A percentile compares a stretch with the other conserved stretches of the same genome.
Evolutionary conservation across 306 rosid species (phyloP).

Genomic region (Potentilla sterilis): DNA sequence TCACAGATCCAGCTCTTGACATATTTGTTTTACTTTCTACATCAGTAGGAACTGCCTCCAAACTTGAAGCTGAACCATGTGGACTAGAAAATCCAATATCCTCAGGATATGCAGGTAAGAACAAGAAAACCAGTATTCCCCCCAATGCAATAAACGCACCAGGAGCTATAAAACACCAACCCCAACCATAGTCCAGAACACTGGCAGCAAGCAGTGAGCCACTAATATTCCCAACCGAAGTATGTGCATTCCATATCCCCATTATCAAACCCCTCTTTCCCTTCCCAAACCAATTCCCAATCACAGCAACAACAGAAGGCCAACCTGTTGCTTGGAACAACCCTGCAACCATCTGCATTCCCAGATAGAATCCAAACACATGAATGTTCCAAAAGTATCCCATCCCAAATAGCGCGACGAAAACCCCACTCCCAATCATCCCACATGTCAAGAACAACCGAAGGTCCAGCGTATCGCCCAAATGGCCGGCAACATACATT

Average conservation of each 20-base stretch:
- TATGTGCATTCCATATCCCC: constrained; percentile 90
- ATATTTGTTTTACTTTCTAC: constrained; percentile 35
- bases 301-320: constrained; percentile 87
- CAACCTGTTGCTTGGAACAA: constrained; percentile 85
- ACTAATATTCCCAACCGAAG: constrained; percentile 73
- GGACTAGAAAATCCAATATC: constrained; percentile 46
- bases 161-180: constrained; percentile 71
- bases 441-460: constrained; percentile 55
- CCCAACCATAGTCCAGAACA: constrained; percentile 85
- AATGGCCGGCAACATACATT: constrained; percentile 72
- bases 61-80: constrained; percentile 30
- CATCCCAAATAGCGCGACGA: constrained; percentile 66
- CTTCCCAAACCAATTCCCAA: constrained; percentile 88
- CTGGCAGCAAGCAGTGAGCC: constrained; percentile 78
- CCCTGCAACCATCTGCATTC: constrained; percentile 75
- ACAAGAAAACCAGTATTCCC: constrained; percentile 56
- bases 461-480: constrained; percentile 67
- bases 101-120: constrained; percentile 69
- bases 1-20: constrained; percentile 24
- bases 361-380: constrained; percentile 52
- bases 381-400: constrained; percentile 68
- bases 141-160: constrained; percentile 50
- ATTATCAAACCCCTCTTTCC: constrained; percentile 72
- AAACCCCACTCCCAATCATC: constrained; percentile 77
- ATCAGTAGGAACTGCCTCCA: constrained; percentile 19